Evolutionary conservation across 2,329 filamentous ascomycete genomes (phyloP).

Genomic region (Colletotrichum higginsianum): DNA sequence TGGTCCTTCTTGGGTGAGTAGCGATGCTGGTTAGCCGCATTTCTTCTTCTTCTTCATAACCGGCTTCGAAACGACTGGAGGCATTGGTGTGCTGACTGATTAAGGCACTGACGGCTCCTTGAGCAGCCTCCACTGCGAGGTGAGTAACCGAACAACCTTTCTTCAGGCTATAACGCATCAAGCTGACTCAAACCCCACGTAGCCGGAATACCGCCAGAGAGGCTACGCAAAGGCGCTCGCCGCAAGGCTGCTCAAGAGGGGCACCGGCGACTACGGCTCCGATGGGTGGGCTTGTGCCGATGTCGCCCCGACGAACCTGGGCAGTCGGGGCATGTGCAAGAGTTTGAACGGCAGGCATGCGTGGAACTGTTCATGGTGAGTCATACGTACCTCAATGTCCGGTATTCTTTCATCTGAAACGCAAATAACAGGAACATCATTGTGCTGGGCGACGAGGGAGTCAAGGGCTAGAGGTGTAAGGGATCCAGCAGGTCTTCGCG

Average conservation of each 20-base stretch:
- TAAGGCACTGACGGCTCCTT: constrained; percentile 73
- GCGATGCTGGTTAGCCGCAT: neutral
- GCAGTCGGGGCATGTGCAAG: constrained; percentile 74
- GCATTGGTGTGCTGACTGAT: neutral
- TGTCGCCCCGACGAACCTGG: constrained; percentile 72
- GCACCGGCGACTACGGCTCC: constrained; percentile 59
- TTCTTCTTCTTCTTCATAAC: too few species aligned
- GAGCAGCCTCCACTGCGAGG: constrained; percentile 73
- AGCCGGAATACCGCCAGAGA: constrained; percentile 70
- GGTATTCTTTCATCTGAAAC: neutral
- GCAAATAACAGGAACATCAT: neutral
- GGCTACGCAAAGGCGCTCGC: constrained; percentile 76
- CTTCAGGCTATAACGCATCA: too few species aligned
- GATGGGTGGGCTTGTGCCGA: constrained; percentile 74
- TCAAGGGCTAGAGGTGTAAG: neutral
- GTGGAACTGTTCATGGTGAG: constrained; percentile 74
- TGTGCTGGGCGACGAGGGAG: neutral
- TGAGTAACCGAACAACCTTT: constrained; percentile 35
- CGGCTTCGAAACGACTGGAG: neutral
- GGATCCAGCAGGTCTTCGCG: too few species aligned
- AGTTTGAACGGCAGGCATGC: constrained; percentile 70
- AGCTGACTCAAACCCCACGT: neutral
- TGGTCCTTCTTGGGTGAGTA: constrained; percentile 73
- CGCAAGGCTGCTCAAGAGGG: constrained; percentile 69
- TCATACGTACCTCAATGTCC: constrained; percentile 2